Evolutionary conservation across 139 green algal species (phyloP), one percentile per base, ranked within the genome.

Genomic region (Limnomonas spitsbergensis): DNA sequence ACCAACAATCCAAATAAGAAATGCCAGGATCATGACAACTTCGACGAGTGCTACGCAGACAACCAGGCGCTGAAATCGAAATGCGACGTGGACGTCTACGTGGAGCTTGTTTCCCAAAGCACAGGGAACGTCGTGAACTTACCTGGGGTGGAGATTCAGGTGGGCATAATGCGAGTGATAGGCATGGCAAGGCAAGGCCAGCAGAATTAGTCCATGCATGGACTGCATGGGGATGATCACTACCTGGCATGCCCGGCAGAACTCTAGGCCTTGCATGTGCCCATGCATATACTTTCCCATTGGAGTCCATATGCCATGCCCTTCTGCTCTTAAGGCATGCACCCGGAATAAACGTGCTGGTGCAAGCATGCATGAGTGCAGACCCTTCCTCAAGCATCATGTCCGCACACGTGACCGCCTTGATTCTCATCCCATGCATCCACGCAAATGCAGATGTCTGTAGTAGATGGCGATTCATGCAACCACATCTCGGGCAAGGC

Each of bases 1-100:
- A 85, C 85, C 37, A 86, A 90, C 74, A 88, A 90, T 40, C 86
- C 83, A 1, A 80, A 86, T 53, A 90, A 90, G 71, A 71, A 75
- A 14, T 90, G 86, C 74, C 3, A n/a, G 0, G 77, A 81, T 7
- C 78, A 81, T 24, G 81, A 90, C 77, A 84, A 84, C 66, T 72
- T 82, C 3, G 78, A 78, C 20, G 81, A 88, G 53, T 81, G 74
- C 40, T 90, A 86, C 37, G 86, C 86, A 9, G 83, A 90, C 74
- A 78, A 75, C n/a, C 81, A 86, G 47, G 66, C 87, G 36, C 75
- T 90, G 34, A 80, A 78, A 20, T 78, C 80, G 6, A 84, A 85
- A 42, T 90, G 86, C 53, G 86, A 88, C 39, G 77, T 80, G 0
- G 86, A 90, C 31, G 73, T 90, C 29, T 87, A 73, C 38, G 37